These are phyloP conservation scores for Xerocomus nothofagi DNA, from an alignment of 1,284 basidiomycete species.

Conservation along the genomic window DNA sequence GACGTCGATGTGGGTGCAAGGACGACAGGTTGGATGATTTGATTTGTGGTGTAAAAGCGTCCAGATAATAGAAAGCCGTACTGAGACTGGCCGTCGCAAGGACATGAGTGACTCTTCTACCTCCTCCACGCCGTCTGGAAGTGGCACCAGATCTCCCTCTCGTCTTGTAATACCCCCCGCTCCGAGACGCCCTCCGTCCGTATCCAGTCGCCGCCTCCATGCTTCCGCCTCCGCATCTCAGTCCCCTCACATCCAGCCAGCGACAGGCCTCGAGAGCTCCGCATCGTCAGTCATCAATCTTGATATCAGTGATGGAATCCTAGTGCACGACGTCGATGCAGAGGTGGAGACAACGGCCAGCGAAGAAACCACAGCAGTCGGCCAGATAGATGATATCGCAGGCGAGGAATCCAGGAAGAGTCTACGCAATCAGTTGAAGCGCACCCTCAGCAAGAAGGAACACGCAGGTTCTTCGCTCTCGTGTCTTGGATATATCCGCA, in stretches of 20 bases:
- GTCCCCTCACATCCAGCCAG: slow-evolving; percentile 33
- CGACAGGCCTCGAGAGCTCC: slow-evolving; percentile 53
- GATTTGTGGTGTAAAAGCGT: slow-evolving; percentile 17
- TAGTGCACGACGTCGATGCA: slow-evolving; percentile 63
- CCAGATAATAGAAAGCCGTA: slow-evolving; percentile 4
- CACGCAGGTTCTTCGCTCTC: slow-evolving; percentile 26
- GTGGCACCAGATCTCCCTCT: slow-evolving; percentile 40
- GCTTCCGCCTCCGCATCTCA: slow-evolving; percentile 28
- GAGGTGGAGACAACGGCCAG: slow-evolving; percentile 53
- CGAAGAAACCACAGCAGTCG: slow-evolving; percentile 50
- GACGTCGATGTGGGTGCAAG: slow-evolving; percentile 72
- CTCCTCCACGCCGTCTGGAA: slow-evolving; percentile 38
- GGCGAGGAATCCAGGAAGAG: slow-evolving; percentile 62
- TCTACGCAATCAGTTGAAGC: slow-evolving; percentile 67
- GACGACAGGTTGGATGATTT: slow-evolving; percentile 34
- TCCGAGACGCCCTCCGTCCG: slow-evolving; percentile 41
- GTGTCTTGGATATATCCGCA: not conserved
- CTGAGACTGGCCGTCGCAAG: slow-evolving; percentile 2
- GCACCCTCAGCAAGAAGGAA: slow-evolving; percentile 56
- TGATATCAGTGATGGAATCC: slow-evolving; percentile 62
- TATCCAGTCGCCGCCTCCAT: slow-evolving; percentile 48
- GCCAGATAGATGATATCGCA: slow-evolving; percentile 40
- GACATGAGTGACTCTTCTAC: slow-evolving; percentile 29
- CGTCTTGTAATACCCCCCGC: slow-evolving; percentile 44
- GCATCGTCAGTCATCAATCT: slow-evolving; percentile 66